Percentiles rank a stretch among this genome's conserved stretches.
These are phyloP conservation scores for Dryas octopetala DNA, from an alignment of 306 rosid species.

Conservation along the genomic window DNA sequence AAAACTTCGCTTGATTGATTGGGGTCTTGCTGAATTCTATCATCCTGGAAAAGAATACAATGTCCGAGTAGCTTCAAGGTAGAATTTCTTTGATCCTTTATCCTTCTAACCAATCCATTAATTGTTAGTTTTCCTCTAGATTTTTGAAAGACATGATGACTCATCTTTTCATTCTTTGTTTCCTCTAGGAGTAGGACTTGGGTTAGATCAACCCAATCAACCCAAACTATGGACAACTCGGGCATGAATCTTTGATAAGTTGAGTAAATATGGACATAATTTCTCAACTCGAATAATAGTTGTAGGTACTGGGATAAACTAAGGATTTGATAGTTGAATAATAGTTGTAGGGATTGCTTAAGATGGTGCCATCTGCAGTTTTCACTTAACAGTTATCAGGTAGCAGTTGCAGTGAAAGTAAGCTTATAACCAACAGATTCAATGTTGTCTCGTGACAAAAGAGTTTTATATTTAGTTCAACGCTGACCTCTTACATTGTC, in stretches of 20 bases:
- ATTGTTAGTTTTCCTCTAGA: neutral
- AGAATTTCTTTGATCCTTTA: neutral
- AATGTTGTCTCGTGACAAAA: neutral
- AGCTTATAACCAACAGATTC: neutral
- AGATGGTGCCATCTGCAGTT: neutral
- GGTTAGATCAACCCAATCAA: neutral
- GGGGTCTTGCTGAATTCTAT: conserved; percentile 56
- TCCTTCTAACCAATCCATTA: neutral
- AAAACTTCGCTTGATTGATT: conserved; percentile 51
- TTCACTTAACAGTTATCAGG: neutral
- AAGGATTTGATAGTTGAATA: neutral
- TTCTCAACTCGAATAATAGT: neutral
- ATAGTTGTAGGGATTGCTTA: neutral
- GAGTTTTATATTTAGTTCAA: neutral
- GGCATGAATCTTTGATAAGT: neutral
- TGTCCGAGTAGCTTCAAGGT: conserved; percentile 54
- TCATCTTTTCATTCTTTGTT: neutral
- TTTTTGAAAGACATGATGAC: neutral
- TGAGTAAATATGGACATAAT: neutral
- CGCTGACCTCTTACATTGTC: neutral
- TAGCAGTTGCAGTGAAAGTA: neutral
- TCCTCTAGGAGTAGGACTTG: neutral
- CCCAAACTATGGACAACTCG: neutral
- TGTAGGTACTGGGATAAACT: neutral
- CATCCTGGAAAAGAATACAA: conserved; percentile 54